Evolutionary conservation across 2,329 filamentous ascomycete genomes (phyloP), one percentile per base, ranked within the genome.

Genomic region (Pseudogymnoascus sp.): DNA sequence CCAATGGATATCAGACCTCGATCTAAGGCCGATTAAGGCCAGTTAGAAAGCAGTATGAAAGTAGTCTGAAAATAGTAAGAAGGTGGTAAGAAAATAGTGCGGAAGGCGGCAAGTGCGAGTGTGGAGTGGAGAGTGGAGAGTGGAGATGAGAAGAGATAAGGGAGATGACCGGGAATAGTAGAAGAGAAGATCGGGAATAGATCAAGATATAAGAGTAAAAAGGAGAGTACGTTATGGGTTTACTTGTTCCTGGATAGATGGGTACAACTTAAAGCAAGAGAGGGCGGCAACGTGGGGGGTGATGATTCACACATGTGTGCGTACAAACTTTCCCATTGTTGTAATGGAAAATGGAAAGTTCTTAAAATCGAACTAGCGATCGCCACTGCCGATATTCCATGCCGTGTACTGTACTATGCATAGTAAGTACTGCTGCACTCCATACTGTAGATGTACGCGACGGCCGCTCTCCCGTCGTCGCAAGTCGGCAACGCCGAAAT

Each of bases 71-170:
- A 30, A 19, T 33, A 55, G 45, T 55, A 19, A 12, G 25, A 25
- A 9, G 12, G 23, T 49, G n/a, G 22, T 49, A 3, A 25, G 42
- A 49, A 45, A 45, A 8, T 45, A 23, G 41, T 25, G 22, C 4
- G 42, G 23, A 49, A 11, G n/a, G 8, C 25, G 45, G 45, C 30
- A 52, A 52, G 45, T 9, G 11, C 45, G 45, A n/a, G 25, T 19
- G 19, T 30, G 11, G n/a, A 30, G 45, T 52, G 45, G 45, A 30
- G 45, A 30, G 45, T 52, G 45, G 45, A 30, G 45, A 52, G 45
- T 52, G 45, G 45, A 52, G 45, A 52, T 52, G 45, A 52, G 45
- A 30, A 30, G 33, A 30, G 45, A 55, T 55, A 55, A 55, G 45
- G n/a, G 45, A 55, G 45, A 55, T 55, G 45, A 55, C 11, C 45